Base-by-base conservation (phyloP, 108 stramenopile genomes). In the Pelagomonas calceolata region DNA sequence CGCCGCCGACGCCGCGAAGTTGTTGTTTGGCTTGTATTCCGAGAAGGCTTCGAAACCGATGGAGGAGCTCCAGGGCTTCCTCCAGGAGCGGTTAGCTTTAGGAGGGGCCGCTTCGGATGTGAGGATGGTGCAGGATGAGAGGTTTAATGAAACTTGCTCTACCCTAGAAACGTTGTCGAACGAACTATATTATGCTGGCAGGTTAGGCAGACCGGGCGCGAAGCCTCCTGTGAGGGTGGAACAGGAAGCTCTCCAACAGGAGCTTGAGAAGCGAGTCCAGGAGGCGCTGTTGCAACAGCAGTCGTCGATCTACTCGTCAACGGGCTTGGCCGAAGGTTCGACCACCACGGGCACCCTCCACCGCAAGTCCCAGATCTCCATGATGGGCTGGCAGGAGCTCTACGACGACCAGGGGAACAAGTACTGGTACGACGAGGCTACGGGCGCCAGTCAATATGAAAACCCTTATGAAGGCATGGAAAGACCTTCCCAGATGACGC, bases 371-470 rank as follows among this genome's bases (percentile, higher is more conserved):
- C 30, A n/a, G 37, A 39, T 44, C 10, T 35, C 39, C 68, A 36
- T 63, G 29, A 72, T 33, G 4, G 66, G 67, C 63, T 87, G 86
- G 86, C 63, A 73, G 60, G 71, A 79, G 67, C 79, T 76, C 69
- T 65, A 73, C 36, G 85, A 85, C 68, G 83, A 81, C 73, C 70
- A 63, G 26, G 86, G 86, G 29, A 72, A 73, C 33, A 63, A 73
- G 3, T 77, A 80, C 64, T 80, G 64, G 36, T 76, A 76, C 76
- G 69, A 80, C 37, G 30, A 64, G 21, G 45, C 37, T 4, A 74
- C 76, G 33, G 79, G 79, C 10, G 76, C 69, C 36, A 70, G 29
- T 34, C 63, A 60, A 64, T 71, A 44, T 63, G 43, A 75, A 3
- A 75, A 70, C 26, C 76, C 76, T 26, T 43, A 43, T 12, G 39